Base-by-base conservation (phyloP, 2,329 filamentous ascomycete species). In the Myotisia sp. region DNA sequence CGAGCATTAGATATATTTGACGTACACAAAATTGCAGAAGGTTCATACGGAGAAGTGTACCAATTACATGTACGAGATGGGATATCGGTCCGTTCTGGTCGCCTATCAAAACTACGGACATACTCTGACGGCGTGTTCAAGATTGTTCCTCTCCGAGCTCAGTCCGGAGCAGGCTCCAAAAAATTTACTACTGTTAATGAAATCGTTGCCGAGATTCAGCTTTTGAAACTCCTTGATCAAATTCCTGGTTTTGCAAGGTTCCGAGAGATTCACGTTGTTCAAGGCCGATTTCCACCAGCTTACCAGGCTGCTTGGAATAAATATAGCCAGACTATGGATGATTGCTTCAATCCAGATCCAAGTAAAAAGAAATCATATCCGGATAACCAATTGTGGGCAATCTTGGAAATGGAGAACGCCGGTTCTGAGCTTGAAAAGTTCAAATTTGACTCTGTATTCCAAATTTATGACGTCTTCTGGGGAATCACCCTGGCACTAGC, bases 391-490 rank as follows among this genome's bases (percentile, higher is more conserved):
- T 55, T 76, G 2, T 78, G 73, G 71, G 70, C 70, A 0, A 65
- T 76, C 9, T 59, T 77, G 8, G 74, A 78, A 44, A 77, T 78
- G 74, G 67, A 73, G 45, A 70, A 77, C 46, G 74, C 74, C 0
- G 74, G 74, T 2, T 65, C 56, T 13, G 71, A 76, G 44, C 55
- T 75, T 22, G 67, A 70, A 28, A 59, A 58, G 12, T 56, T 62
- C 19, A 43, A 47, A 20, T 59, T 55, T 50, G 53, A 51, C 2
- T 60, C 59, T 0, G 51, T 57, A 3, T 63, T 61, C 37, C 60
- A 67, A 41, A 60, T 69, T 2, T 76, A 71, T 58, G 74, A 78
- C 47, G 64, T 77, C 1, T 79, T 79, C 53, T 79, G 74, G 74
- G 68, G 71, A 10, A 70, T 75, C n/a, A 67, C 68, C 5, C 59